Conservation (phyloP, 352 stramenopile genomes). For the Pythium volutum region DNA sequence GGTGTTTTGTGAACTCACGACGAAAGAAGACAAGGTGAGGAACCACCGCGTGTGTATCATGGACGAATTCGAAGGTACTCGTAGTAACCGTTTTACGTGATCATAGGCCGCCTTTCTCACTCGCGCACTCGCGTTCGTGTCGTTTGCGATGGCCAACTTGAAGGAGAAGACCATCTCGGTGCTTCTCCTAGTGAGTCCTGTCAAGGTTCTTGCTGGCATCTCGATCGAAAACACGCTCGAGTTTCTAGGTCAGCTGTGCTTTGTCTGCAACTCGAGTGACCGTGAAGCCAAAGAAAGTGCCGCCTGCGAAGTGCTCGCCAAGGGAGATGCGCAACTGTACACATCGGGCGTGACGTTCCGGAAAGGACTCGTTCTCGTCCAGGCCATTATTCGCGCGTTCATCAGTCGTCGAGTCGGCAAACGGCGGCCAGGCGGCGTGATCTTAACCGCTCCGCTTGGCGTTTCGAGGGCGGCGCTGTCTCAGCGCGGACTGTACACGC, state of each 20-base stretch:
- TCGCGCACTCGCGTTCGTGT: slow-evolving; percentile 70
- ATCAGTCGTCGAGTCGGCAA: slow-evolving; percentile 45
- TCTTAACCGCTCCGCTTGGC: not conserved
- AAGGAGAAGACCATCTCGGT: slow-evolving; percentile 54
- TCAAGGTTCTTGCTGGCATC: slow-evolving; percentile 77
- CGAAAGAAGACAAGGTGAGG: slow-evolving; percentile 74
- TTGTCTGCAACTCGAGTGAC: slow-evolving; percentile 51
- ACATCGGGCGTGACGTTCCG: slow-evolving; percentile 72
- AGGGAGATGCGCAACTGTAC: slow-evolving; percentile 70
- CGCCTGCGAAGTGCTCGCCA: slow-evolving; percentile 49
- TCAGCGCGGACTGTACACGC: not conserved
- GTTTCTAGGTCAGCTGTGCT: slow-evolving; percentile 70
- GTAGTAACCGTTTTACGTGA: not conserved
- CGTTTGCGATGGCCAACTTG: slow-evolving; percentile 44
- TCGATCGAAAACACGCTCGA: slow-evolving; percentile 64
- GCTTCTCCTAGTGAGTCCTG: slow-evolving; percentile 74
- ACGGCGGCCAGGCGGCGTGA: slow-evolving; percentile 23
- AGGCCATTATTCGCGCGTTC: slow-evolving; percentile 66
- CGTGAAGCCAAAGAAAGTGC: slow-evolving; percentile 49
- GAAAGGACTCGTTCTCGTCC: slow-evolving; percentile 60
- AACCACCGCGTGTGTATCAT: not conserved
- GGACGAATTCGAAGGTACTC: not conserved
- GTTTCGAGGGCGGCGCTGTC: slow-evolving; percentile 16
- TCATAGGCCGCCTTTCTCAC: slow-evolving; percentile 71
- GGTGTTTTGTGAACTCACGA: slow-evolving; percentile 48